Evolutionary conservation across 305 asterid species (phyloP), one percentile per base, ranked within the genome.

Genomic region (Solanum hybrid): DNA sequence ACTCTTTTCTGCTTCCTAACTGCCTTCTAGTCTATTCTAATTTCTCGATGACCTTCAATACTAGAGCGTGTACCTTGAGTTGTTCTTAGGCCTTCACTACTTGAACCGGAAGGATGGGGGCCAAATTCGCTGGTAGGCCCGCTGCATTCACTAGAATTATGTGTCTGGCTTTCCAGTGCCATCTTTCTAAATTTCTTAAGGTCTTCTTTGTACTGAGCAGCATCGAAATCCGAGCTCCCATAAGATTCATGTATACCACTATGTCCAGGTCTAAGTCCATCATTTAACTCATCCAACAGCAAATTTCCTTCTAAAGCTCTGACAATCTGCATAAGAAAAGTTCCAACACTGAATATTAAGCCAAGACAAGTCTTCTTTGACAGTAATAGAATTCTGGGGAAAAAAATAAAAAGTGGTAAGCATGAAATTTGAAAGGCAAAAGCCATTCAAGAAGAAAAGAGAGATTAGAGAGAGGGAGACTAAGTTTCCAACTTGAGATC

Each of bases 191-290:
- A 95, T 90, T 96, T 96, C 79, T 91, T 92, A 88, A 97, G 93
- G 90, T 96, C 99, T 91, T 97, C 98, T 90, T 91, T 97, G 96
- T 97, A 97, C 83, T 95, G 95, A 17, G 89, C 86, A 31, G 95
- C 91, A 93, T 94, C 96, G 6, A 89, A 94, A 81, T 94, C 98
- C 4, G 95, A 88, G 93, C 98, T 95, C 86, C 93, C 96, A 6
- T 93, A 91, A 17, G 98, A 93, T 32, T 91, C 95, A 51, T 91
- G 76, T 24, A 78, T 57, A 3, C 89, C 33, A 89, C 94, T 93
- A 70, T 92, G 94, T 88, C 93, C 97, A 29, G 96, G 94, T 68
- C 92, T 91, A 31, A 91, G 87, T 12, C 94, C 96, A 61, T 93
- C 94, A 41, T 92, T 93, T 89, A 97, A 89, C 10, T 94, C 98